Conservation (phyloP, 495 filamentous ascomycete species). For the Aspergillus olivimuriae region DNA sequence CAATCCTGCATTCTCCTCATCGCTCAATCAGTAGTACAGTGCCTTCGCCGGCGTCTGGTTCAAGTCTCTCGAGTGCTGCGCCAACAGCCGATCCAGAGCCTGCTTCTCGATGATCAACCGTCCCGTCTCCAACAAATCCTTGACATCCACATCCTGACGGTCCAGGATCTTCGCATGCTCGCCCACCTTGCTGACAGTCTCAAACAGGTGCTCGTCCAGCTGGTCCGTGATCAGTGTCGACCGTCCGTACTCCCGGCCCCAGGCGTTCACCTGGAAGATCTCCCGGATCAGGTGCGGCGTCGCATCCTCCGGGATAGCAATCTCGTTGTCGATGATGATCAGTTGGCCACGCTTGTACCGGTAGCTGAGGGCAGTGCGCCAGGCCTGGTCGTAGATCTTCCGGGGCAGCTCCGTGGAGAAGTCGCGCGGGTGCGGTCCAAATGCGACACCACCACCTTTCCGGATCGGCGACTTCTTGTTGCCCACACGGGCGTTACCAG, state of each 20-base stretch:
- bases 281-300: conserved; percentile 52
- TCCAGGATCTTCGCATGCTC: conserved; percentile 61
- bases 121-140: conserved; percentile 80
- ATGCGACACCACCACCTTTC: conserved; percentile 76
- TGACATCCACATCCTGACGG: conserved; percentile 79
- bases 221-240: conserved; percentile 69
- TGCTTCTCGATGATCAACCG: conserved; percentile 79
- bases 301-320: conserved; percentile 52
- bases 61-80: conserved; percentile 71
- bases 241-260: conserved; percentile 62
- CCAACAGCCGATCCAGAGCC: conserved; percentile 70
- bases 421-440: conserved; percentile 83
- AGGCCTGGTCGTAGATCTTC: conserved; percentile 94
- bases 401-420: conserved; percentile 75
- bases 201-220: conserved; percentile 33
- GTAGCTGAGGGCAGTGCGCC: conserved; percentile 90
- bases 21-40: conserved; percentile 30
- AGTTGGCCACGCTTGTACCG: conserved; percentile 81
- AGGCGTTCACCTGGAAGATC: conserved; percentile 63
- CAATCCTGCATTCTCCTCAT: too few relatives aligned
- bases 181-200: conserved; percentile 48
- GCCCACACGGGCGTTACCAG: conserved; percentile 71
- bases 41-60: conserved; percentile 26
- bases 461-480: conserved; percentile 77
- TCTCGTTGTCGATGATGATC: conserved; percentile 68